Percentiles rank a stretch among this genome's conserved stretches.
Evolutionary conservation across 2,329 filamentous ascomycete genomes (phyloP).

Genomic region (Akanthomyces muscarius): DNA sequence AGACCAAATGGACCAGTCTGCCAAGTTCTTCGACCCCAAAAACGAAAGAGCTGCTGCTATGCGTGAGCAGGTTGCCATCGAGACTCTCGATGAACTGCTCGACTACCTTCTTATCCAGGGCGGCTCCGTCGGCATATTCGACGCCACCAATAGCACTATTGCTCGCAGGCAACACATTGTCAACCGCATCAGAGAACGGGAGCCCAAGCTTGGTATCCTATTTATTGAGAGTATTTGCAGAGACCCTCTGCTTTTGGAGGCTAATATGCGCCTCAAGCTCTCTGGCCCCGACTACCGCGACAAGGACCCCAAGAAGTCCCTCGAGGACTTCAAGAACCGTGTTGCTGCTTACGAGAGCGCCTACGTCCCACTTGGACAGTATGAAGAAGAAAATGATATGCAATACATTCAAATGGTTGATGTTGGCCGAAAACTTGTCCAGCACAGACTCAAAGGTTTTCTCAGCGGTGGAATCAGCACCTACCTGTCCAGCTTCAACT

Average conservation of each 20-base stretch:
- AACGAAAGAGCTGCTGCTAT: conserved; percentile 79
- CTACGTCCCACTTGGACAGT: conserved; percentile 84
- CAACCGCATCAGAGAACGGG: conserved; percentile 73
- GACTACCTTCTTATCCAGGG: conserved; percentile 80
- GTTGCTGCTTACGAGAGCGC: conserved; percentile 92
- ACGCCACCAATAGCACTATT: conserved; percentile 95
- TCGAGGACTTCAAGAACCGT: conserved; percentile 88
- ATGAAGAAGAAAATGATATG: conserved; percentile 85
- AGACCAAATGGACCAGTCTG: conserved; percentile 69
- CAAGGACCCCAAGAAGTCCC: conserved; percentile 80
- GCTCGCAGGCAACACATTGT: conserved; percentile 80
- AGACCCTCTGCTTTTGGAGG: conserved; percentile 78
- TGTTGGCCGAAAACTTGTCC: conserved; percentile 89
- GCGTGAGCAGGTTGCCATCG: conserved; percentile 86
- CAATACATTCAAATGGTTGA: conserved; percentile 98
- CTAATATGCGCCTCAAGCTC: conserved; percentile 95
- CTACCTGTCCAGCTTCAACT: conserved; percentile 94
- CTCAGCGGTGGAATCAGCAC: conserved; percentile 88
- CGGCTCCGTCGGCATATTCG: conserved; percentile 89
- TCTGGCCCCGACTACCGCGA: conserved; percentile 94
- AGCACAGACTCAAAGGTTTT: conserved; percentile 87
- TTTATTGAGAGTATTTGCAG: conserved; percentile 95
- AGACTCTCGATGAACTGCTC: conserved; percentile 86
- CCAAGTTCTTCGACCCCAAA: conserved; percentile 87
- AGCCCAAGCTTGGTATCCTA: conserved; percentile 83